Conservation (phyloP, 1,284 basidiomycete genomes). For the Takashimella tepidaria region DNA sequence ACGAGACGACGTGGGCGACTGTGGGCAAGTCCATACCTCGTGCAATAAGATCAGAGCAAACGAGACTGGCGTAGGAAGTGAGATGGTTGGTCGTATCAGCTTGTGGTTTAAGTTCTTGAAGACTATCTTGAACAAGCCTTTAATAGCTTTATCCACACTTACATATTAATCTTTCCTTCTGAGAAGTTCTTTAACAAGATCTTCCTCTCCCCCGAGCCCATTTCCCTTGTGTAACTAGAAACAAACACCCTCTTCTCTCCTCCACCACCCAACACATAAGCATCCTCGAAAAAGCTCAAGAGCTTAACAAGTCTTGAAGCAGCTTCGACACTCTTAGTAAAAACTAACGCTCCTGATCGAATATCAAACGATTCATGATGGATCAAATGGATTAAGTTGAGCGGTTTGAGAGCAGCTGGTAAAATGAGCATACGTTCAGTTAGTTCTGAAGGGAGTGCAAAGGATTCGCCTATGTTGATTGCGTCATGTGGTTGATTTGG, state of each 20-base stretch:
- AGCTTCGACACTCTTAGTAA: slow-evolving; percentile 93
- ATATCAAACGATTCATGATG: slow-evolving; percentile 44
- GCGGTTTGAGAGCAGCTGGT: slow-evolving; percentile 74
- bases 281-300: slow-evolving; percentile 73
- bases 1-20: slow-evolving; percentile 86
- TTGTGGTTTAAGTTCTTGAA: background rate
- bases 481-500: slow-evolving; percentile 25
- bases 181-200: slow-evolving; percentile 74
- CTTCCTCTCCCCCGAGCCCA: slow-evolving; percentile 67
- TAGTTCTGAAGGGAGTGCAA: slow-evolving; percentile 73
- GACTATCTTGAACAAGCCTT: background rate
- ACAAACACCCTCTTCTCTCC: slow-evolving; percentile 50
- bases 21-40: slow-evolving; percentile 94
- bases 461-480: slow-evolving; percentile 55
- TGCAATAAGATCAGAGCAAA: slow-evolving; percentile 93
- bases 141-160: slow-evolving; percentile 38
- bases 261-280: slow-evolving; percentile 39
- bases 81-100: background rate
- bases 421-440: slow-evolving; percentile 81
- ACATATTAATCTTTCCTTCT: slow-evolving; percentile 77
- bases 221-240: slow-evolving; percentile 80
- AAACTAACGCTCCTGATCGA: slow-evolving; percentile 64
- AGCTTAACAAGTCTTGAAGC: slow-evolving; percentile 75
- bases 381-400: slow-evolving; percentile 82
- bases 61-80: slow-evolving; percentile 59